A percentile compares a stretch with the other conserved stretches of the same genome.
Evolutionary conservation across 1,284 basidiomycete genomes (phyloP).

Genomic region (Tilletia setariae): DNA sequence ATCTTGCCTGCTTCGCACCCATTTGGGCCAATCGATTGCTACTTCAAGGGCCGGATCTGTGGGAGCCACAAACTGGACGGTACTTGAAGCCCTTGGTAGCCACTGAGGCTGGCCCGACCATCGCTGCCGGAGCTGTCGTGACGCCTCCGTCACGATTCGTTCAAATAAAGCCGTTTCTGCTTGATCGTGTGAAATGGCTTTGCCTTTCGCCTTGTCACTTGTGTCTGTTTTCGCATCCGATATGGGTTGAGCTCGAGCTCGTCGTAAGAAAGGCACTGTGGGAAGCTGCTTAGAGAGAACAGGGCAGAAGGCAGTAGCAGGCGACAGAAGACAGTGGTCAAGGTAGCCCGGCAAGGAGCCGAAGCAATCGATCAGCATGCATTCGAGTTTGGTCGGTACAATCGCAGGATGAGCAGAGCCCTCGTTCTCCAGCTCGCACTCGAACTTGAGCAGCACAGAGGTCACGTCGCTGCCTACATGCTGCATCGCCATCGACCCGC

Average conservation of each 20-base stretch:
- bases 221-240: background rate
- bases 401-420: too few species aligned
- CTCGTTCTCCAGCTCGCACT: too few species aligned
- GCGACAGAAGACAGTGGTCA: background rate
- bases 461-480: too few species aligned
- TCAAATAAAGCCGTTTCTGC: background rate
- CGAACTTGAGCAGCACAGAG: too few species aligned
- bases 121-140: background rate
- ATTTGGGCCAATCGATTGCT: too few species aligned
- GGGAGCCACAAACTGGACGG: too few species aligned
- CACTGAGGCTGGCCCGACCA: background rate
- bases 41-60: too few species aligned
- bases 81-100: too few species aligned
- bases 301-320: background rate
- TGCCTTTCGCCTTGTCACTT: background rate
- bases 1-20: too few species aligned
- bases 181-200: background rate
- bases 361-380: slow-evolving; percentile 1
- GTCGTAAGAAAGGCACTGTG: background rate
- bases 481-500: too few species aligned
- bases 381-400: background rate
- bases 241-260: background rate
- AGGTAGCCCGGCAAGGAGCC: background rate
- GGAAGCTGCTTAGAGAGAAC: background rate
- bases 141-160: background rate